A percentile compares a stretch with the other conserved stretches of the same genome.
These are phyloP conservation scores for Fonsecaea multimorphosa DNA, from an alignment of 2,329 filamentous ascomycete species.

Conservation along the genomic window DNA sequence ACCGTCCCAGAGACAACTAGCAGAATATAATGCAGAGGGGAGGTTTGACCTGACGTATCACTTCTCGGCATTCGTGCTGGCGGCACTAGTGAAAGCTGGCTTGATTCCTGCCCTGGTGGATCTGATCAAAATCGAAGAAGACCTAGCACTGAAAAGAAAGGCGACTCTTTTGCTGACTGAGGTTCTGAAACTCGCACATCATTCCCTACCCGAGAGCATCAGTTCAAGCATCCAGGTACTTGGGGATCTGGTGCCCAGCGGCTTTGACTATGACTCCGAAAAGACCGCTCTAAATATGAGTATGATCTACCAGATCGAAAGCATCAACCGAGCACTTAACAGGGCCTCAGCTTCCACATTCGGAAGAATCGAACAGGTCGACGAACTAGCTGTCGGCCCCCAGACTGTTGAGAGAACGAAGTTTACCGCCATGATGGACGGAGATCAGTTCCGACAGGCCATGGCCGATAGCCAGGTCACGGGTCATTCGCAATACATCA, in stretches of 20 bases:
- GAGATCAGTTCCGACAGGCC: constrained; percentile 66
- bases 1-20: constrained; percentile 57
- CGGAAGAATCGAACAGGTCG: constrained; percentile 50
- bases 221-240: constrained; percentile 86
- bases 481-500: constrained; percentile 85
- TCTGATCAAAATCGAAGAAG: constrained; percentile 57
- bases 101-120: constrained; percentile 60
- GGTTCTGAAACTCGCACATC: constrained; percentile 85
- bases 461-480: constrained; percentile 80
- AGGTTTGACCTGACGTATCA: constrained; percentile 90
- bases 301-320: constrained; percentile 97
- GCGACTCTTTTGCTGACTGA: constrained; percentile 90
- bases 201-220: constrained; percentile 79
- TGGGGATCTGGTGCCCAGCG: constrained; percentile 80
- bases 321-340: constrained; percentile 90
- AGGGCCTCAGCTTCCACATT: constrained; percentile 56
- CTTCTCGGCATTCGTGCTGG: constrained; percentile 86
- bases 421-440: constrained; percentile 67
- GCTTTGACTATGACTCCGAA: constrained; percentile 72
- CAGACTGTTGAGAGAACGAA: constrained; percentile 60
- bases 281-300: constrained; percentile 81
- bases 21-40: constrained; percentile 68
- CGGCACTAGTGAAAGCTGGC: constrained; percentile 81
- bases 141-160: constrained; percentile 74
- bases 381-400: constrained; percentile 38